Conservation (phyloP, 23 red algal genomes). For the Agarophyton chilense region DNA sequence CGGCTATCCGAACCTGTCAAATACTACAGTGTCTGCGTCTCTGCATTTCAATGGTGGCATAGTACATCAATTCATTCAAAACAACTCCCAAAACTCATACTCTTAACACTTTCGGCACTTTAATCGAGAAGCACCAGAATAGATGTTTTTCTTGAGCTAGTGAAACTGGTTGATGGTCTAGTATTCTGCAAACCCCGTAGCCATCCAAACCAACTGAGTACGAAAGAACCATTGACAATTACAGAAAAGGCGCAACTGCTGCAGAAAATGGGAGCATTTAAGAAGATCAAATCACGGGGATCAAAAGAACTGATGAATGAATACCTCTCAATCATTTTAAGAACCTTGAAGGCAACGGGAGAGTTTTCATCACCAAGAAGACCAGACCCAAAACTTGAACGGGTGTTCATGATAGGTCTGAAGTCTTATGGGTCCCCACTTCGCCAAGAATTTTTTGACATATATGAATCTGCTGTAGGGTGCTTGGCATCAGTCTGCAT, state of each 20-base stretch:
- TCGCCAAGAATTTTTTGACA: constrained; percentile 69
- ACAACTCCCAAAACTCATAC: constrained; percentile 31
- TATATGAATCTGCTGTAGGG: constrained; percentile 57
- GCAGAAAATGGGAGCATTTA: constrained; percentile 69
- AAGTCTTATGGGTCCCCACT: constrained; percentile 35
- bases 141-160: constrained; percentile 61
- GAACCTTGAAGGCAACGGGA: constrained; percentile 32
- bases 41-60: constrained; percentile 54
- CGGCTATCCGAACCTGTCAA: no score
- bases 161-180: constrained; percentile 61
- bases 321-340: constrained; percentile 65
- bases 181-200: constrained; percentile 44
- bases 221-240: constrained; percentile 53
- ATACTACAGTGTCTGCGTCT: constrained; percentile 59
- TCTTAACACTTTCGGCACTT: constrained; percentile 36
- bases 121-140: constrained; percentile 63
- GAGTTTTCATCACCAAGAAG: constrained; percentile 9
- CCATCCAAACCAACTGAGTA: neutral
- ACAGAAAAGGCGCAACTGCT: constrained; percentile 85
- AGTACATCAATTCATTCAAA: constrained; percentile 41
- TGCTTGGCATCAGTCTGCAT: constrained; percentile 48
- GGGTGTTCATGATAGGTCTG: constrained; percentile 81
- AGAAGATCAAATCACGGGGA: constrained; percentile 47
- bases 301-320: constrained; percentile 32
- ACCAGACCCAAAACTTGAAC: constrained; percentile 78